phyloP scores from a whole-genome alignment of 768 basidiomycete species.

The Phlebiopsis flavidoalba region DNA sequence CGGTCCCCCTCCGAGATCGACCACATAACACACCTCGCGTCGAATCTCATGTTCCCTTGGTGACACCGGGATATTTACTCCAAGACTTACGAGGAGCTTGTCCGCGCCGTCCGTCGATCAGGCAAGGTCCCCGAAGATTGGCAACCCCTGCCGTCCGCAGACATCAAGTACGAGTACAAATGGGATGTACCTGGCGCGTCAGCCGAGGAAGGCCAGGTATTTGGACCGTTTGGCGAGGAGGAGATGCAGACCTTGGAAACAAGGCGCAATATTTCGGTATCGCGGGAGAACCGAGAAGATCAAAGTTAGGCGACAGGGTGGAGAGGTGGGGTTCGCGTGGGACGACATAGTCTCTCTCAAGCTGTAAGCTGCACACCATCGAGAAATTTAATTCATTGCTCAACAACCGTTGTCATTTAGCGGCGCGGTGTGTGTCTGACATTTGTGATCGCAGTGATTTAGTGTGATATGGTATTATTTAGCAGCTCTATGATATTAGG shows the following conservation, averaged over 20 bases:
- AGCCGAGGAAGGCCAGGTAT: slow-evolving; percentile 43
- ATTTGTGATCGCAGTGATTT: not conserved
- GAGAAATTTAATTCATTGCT: not conserved
- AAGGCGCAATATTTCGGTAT: slow-evolving; percentile 78
- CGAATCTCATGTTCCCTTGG: slow-evolving; percentile 84
- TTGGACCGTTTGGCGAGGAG: slow-evolving; percentile 78
- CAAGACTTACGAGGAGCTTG: slow-evolving; percentile 79
- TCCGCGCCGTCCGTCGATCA: slow-evolving; percentile 68
- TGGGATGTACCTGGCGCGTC: slow-evolving; percentile 59
- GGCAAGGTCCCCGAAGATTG: slow-evolving; percentile 65
- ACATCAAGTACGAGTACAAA: slow-evolving; percentile 74
- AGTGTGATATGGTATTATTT: slow-evolving; percentile 3
- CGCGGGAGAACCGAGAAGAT: slow-evolving; percentile 76
- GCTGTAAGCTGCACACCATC: slow-evolving; percentile 6
- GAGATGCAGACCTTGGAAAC: slow-evolving; percentile 80
- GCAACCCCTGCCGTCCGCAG: slow-evolving; percentile 73
- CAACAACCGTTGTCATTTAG: not conserved
- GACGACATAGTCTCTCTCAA: slow-evolving; percentile 54
- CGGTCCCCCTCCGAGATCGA: slow-evolving; percentile 51
- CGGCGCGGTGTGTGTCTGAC: too few relatives aligned
- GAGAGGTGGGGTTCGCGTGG: slow-evolving; percentile 77
- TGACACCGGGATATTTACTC: slow-evolving; percentile 84
- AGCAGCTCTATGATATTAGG: not conserved
- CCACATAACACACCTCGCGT: slow-evolving; percentile 78
- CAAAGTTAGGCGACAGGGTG: slow-evolving; percentile 58